A percentile compares a stretch with the other conserved stretches of the same genome.
These are phyloP conservation scores for Umbelopsis vinacea DNA, from an alignment of 192 early-diverging fungal genomes.

Conservation along the genomic window DNA sequence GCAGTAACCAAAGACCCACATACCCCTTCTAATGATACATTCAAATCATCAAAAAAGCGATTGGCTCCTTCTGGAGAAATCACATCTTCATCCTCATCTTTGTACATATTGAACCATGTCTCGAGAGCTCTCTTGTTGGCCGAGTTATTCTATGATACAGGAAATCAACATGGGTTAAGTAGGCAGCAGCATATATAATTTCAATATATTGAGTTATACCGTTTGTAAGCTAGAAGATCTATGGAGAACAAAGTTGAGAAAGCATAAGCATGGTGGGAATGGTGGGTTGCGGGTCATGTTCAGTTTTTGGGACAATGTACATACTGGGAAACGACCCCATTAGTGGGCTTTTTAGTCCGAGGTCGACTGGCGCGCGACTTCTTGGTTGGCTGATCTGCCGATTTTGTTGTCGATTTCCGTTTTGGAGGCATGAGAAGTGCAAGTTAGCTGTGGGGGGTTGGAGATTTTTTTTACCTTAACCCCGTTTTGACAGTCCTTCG, in stretches of 20 bases:
- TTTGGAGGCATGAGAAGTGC: conserved; percentile 30
- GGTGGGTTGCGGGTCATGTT: too few species aligned
- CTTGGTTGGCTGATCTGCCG: conserved; percentile 19
- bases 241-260: too few species aligned
- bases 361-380: not conserved
- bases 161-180: not conserved
- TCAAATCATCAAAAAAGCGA: conserved; percentile 28
- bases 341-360: not conserved
- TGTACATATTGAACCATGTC: conserved; percentile 23
- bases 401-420: conserved; percentile 22
- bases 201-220: not conserved
- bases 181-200: not conserved
- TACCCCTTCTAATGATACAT: conserved; percentile 30
- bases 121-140: not conserved
- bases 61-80: conserved; percentile 30
- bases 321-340: not conserved
- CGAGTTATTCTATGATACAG: not conserved
- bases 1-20: not conserved
- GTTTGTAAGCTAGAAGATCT: not conserved
- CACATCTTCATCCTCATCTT: conserved; percentile 22
- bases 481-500: not conserved
- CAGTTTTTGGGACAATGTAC: not conserved
- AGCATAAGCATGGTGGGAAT: too few species aligned
- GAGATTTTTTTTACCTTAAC: not conserved
- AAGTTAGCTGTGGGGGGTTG: not conserved